Base-by-base conservation (phyloP, 768 basidiomycete species). In the Amanita exitialis region DNA sequence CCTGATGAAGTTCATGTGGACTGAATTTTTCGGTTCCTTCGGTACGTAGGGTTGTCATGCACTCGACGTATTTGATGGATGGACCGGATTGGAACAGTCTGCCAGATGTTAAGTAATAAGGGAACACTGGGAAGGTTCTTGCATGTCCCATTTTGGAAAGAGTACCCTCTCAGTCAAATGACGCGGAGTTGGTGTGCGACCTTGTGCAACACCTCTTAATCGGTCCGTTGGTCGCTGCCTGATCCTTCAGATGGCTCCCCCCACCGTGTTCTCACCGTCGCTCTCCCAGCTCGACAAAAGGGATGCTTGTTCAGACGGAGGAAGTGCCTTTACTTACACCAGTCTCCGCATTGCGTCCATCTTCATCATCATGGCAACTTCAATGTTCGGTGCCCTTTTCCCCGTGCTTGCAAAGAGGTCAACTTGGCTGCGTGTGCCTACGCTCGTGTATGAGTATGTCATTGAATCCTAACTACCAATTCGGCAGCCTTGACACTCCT, bases 321-420 rank as follows among this genome's bases (percentile, higher is more conserved):
- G 78, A 27, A 78, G 78, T n/a, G 68, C 70, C 16, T 64, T 77
- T 55, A 64, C 71, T 2, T 67, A 73, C 53, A 62, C 74, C 4
- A 62, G 69, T 28, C 67, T 91, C 41, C 78, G 89, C 3, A 71
- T 90, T 43, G 88, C 75, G 0, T 78, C 86, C 18, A 65, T 90
- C 56, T 91, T 91, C 66, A 71, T 92, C 57, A 79, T 91, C 59
- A 71, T 87, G 52, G 60, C 69, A 3, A 75, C 78, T 20, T 84
- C 86, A 2, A 65, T 68, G 6, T 56, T 62, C 8, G 88, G 86
- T 13, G 77, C 86, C 4, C 66, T 83, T 47, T 86, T 90, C 66
- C 90, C 90, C 13, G 72, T 91, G 28, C 58, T 89, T 20, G 75
- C 83, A 4, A 71, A 61, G 43, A 71, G 77, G 44, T 69, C 77